phyloP scores from a whole-genome alignment of 2,329 filamentous ascomycete genomes.

The Trichoderma afroharzianum region DNA sequence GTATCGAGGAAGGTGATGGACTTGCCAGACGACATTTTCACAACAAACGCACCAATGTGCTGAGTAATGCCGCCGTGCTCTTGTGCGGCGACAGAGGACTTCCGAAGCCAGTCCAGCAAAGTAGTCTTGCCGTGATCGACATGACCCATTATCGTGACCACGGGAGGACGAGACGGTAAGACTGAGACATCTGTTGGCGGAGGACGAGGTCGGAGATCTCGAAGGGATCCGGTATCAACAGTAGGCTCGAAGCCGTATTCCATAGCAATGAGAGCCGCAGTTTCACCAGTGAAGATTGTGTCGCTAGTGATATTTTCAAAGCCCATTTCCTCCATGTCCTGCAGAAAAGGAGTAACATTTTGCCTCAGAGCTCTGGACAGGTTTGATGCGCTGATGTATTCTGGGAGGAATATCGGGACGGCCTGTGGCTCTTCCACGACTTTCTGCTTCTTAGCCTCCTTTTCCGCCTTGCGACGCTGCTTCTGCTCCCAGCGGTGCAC shows the following conservation, averaged over 20 bases:
- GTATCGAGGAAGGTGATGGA: conserved; percentile 96
- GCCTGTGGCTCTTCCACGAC: conserved; percentile 44
- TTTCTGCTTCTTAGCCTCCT: conserved; percentile 37
- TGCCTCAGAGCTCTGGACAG: conserved; percentile 73
- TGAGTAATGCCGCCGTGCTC: conserved; percentile 98
- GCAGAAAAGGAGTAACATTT: conserved; percentile 65
- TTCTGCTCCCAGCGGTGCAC: conserved; percentile 36
- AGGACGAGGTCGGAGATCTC: conserved; percentile 71
- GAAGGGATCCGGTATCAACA: conserved; percentile 60
- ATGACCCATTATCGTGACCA: conserved; percentile 99
- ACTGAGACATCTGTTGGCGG: conserved; percentile 62
- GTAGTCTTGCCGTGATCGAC: conserved; percentile 99
- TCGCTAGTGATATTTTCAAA: conserved; percentile 82
- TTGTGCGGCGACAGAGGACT: conserved; percentile 83
- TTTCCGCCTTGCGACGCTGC: conserved; percentile 42
- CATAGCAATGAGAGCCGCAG: conserved; percentile 81
- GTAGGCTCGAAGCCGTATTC: conserved; percentile 91
- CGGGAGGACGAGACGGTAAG: conserved; percentile 75
- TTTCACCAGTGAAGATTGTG: conserved; percentile 86
- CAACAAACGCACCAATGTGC: conserved; percentile 96
- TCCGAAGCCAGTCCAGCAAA: conserved; percentile 86
- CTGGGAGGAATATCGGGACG: conserved; percentile 70
- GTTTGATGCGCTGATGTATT: conserved; percentile 86
- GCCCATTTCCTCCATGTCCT: conserved; percentile 76
- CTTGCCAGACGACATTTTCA: conserved; percentile 80